These are phyloP conservation scores for Hapsidospora chrysogenum DNA, from an alignment of 495 filamentous ascomycete species.

Conservation along the genomic window DNA sequence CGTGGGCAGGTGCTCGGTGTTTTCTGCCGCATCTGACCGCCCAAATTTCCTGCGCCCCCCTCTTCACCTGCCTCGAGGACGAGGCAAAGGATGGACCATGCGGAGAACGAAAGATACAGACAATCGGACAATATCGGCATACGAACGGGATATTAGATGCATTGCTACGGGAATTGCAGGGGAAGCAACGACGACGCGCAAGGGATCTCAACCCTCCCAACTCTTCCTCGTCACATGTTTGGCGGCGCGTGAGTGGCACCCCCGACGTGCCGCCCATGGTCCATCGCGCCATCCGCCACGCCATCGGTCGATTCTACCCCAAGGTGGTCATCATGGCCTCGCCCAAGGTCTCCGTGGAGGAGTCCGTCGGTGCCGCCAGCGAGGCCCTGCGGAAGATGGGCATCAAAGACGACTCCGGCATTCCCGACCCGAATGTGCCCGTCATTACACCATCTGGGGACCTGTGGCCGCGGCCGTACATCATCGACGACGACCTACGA, in stretches of 20 bases:
- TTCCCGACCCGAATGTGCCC: slow-evolving; percentile 13
- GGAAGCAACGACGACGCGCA: neutral
- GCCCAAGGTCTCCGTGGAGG: too few relatives aligned
- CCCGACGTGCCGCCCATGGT: too few relatives aligned
- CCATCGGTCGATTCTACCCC: too few relatives aligned
- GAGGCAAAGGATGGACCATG: too few relatives aligned
- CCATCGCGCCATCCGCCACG: too few relatives aligned
- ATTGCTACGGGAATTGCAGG: too few relatives aligned
- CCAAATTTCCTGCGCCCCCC: slow-evolving; percentile 11
- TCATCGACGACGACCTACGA: slow-evolving; percentile 61
- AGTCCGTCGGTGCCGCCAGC: neutral
- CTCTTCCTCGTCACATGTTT: too few relatives aligned
- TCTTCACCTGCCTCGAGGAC: neutral
- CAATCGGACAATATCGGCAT: neutral
- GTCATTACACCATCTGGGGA: slow-evolving; percentile 41
- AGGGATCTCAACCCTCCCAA: neutral
- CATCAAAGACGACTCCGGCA: neutral
- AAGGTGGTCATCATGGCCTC: too few relatives aligned
- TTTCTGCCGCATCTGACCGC: slow-evolving; percentile 12
- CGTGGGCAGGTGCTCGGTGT: too few relatives aligned
- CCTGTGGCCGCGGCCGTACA: slow-evolving; percentile 56
- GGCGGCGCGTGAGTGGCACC: too few relatives aligned
- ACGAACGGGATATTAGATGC: neutral
- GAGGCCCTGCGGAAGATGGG: neutral
- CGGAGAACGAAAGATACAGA: neutral